These are phyloP conservation scores for Stromatinia cepivora DNA, from an alignment of 2,329 filamentous ascomycete species.

Conservation along the genomic window DNA sequence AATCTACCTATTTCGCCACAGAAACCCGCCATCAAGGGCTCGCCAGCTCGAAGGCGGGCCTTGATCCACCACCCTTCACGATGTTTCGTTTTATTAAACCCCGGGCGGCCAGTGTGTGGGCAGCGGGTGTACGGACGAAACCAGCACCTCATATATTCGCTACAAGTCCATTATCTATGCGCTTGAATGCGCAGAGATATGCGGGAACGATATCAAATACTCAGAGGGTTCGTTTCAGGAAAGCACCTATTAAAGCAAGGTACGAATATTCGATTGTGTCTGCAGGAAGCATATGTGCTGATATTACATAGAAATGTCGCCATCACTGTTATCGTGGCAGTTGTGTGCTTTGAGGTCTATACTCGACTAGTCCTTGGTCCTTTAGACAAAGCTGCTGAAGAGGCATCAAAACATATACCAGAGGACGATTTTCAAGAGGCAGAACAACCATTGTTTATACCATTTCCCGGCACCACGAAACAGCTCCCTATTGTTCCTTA, in stretches of 20 bases:
- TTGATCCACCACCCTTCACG: slow-evolving; percentile 25
- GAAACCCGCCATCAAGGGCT: slow-evolving; percentile 28
- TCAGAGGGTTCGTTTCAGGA: slow-evolving; percentile 36
- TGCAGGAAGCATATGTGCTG: slow-evolving; percentile 7
- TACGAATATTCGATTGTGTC: slow-evolving; percentile 22
- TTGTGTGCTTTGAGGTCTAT: slow-evolving; percentile 47
- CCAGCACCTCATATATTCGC: slow-evolving; percentile 25
- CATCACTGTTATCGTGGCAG: slow-evolving; percentile 42
- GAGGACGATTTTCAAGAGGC: slow-evolving; percentile 47
- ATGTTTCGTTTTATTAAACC: slow-evolving; percentile 37
- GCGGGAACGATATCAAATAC: slow-evolving; percentile 29
- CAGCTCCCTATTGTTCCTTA: slow-evolving; percentile 53
- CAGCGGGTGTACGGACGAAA: slow-evolving; percentile 8
- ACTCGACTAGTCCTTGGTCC: slow-evolving; percentile 49
- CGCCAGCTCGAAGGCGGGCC: slow-evolving; percentile 37
- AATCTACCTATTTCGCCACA: background rate
- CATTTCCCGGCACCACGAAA: slow-evolving; percentile 60
- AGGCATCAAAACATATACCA: slow-evolving; percentile 47
- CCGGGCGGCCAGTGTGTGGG: slow-evolving; percentile 17
- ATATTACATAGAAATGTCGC: slow-evolving; percentile 33
- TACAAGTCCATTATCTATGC: slow-evolving; percentile 35
- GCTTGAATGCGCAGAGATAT: slow-evolving; percentile 31
- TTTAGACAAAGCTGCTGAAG: slow-evolving; percentile 41
- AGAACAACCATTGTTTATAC: slow-evolving; percentile 56
- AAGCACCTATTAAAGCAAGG: slow-evolving; percentile 27